Percentiles rank a stretch among this genome's conserved stretches.
Conservation (phyloP, 495 filamentous ascomycete genomes). For the Articulospora tetracladia region DNA sequence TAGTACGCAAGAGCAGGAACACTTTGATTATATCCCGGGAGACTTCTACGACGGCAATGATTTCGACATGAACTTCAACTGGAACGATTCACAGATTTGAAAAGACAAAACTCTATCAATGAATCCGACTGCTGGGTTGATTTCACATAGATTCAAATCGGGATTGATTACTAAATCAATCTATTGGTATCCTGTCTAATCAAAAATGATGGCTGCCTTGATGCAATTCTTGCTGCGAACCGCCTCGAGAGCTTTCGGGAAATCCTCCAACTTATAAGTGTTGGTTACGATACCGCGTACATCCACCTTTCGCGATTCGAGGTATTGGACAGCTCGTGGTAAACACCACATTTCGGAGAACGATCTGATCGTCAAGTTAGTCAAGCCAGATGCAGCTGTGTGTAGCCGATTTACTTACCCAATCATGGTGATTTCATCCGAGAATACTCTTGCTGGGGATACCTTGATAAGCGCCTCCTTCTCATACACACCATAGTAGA, state of each 20-base stretch:
- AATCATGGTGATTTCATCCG: constrained; percentile 11
- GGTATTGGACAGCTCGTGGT: constrained; percentile 10
- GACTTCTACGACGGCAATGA: constrained; percentile 10
- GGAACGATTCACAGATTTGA: constrained; percentile 1
- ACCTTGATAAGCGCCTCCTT: constrained; percentile 11
- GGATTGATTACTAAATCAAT: not conserved
- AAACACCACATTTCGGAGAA: constrained; percentile 16
- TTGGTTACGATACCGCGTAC: constrained; percentile 9
- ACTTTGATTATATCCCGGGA: constrained; percentile 14
- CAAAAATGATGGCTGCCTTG: constrained; percentile 14
- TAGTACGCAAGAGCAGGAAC: constrained; percentile 11
- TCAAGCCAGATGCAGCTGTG: not conserved
- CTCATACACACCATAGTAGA: constrained; percentile 11
- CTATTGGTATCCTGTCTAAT: constrained; percentile 1
- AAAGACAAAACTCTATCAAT: not conserved
- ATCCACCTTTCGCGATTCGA: constrained; percentile 11
- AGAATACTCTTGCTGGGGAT: not conserved
- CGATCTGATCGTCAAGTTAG: constrained; percentile 2
- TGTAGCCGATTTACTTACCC: not conserved
- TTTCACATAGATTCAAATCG: not conserved
- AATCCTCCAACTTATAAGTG: constrained; percentile 10
- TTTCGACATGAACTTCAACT: constrained; percentile 9
- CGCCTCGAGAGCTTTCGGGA: constrained; percentile 7
- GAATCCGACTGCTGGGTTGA: not conserved
- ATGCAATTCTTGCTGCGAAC: constrained; percentile 15